phyloP scores from a whole-genome alignment of 164 flowering plant genomes.

The Liquidambar formosana region DNA sequence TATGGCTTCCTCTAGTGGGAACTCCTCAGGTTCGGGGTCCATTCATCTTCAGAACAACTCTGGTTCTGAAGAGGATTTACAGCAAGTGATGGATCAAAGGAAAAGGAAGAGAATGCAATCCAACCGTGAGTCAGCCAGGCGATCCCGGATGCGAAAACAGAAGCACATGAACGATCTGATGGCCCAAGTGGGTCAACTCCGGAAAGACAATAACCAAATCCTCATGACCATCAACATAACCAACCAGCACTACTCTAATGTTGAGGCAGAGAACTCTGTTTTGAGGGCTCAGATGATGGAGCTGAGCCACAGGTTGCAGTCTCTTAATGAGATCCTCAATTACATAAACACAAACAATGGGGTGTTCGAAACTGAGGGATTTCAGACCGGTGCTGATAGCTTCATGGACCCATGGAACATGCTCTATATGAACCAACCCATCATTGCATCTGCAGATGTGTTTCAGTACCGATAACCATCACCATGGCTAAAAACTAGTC shows the following conservation, averaged over 20 bases:
- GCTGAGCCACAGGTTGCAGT: constrained; percentile 58
- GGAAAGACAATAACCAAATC: constrained; percentile 58
- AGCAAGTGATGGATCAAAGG: constrained; percentile 55
- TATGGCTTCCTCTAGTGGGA: constrained; percentile 70
- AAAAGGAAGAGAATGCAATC: constrained; percentile 81
- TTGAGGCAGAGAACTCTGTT: constrained; percentile 70
- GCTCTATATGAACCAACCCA: constrained; percentile 42
- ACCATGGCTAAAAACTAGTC: not conserved
- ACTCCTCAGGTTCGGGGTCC: constrained; percentile 51
- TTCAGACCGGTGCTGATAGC: constrained; percentile 9
- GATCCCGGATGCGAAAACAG: constrained; percentile 85
- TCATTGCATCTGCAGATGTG: constrained; percentile 53
- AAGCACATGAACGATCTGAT: constrained; percentile 76
- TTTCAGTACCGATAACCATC: constrained; percentile 35
- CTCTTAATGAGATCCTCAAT: constrained; percentile 61
- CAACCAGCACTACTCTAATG: constrained; percentile 44
- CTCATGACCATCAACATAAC: constrained; percentile 43
- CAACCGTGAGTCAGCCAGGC: constrained; percentile 89
- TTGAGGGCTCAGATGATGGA: constrained; percentile 70
- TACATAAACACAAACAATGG: constrained; percentile 35
- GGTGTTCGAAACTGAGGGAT: constrained; percentile 14
- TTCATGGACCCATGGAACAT: constrained; percentile 42
- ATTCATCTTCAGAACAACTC: constrained; percentile 36
- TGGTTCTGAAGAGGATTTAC: constrained; percentile 58
- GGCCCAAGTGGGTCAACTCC: constrained; percentile 51